These are phyloP conservation scores for Wallemia mellicola DNA, from an alignment of 1,284 basidiomycete genomes.

Conservation along the genomic window DNA sequence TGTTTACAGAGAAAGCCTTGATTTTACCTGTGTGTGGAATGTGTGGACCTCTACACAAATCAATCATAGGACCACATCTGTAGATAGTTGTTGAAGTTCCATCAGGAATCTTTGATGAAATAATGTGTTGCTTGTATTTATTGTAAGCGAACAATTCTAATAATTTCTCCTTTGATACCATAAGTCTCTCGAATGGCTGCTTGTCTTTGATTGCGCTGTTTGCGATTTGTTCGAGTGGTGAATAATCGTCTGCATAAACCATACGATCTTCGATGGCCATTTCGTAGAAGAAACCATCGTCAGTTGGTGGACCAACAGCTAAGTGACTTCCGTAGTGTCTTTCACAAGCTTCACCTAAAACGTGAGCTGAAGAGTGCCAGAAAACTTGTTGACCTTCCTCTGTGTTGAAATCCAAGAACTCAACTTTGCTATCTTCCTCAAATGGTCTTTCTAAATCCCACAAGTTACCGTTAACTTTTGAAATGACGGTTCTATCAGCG, in stretches of 20 bases:
- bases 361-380: constrained; percentile 98
- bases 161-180: constrained; percentile 73
- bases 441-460: constrained; percentile 92
- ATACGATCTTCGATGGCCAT: constrained; percentile 30
- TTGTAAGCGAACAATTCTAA: constrained; percentile 99
- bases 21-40: constrained; percentile 93
- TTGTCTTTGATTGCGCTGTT: constrained; percentile 81
- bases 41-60: constrained; percentile 88
- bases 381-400: constrained; percentile 90
- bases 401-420: constrained; percentile 78
- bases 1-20: constrained; percentile 84
- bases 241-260: constrained; percentile 54
- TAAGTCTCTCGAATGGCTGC: constrained; percentile 83
- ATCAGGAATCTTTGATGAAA: constrained; percentile 82
- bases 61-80: constrained; percentile 94
- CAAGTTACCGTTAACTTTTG: constrained; percentile 63
- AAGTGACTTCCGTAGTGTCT: constrained; percentile 91
- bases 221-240: constrained; percentile 58
- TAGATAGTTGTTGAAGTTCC: constrained; percentile 94
- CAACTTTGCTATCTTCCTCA: constrained; percentile 48
- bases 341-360: constrained; percentile 92
- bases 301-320: constrained; percentile 86
- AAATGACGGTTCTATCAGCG: constrained; percentile 69
- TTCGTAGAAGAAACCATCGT: constrained; percentile 99
- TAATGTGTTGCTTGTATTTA: constrained; percentile 93